Conservation (phyloP, 2,329 filamentous ascomycete genomes). For the Uncinocarpus reesii region DNA sequence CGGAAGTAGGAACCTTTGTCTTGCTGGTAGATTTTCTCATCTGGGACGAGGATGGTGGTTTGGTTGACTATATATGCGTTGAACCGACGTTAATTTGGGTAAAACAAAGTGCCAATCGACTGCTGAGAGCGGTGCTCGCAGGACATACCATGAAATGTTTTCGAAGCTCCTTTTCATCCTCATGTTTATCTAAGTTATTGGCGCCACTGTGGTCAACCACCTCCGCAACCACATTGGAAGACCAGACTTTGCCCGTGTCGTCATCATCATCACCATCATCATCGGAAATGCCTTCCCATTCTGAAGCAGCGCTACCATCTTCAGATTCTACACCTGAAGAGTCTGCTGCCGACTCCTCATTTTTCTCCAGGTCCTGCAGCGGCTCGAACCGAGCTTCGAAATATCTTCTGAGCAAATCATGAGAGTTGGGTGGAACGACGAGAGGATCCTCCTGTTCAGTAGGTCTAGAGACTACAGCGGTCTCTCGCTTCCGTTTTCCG, state of each 20-base stretch:
- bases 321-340: slow-evolving; percentile 17
- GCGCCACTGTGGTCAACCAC: slow-evolving; percentile 53
- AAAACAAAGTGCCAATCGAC: background rate
- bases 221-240: slow-evolving; percentile 39
- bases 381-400: slow-evolving; percentile 86
- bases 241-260: too few species aligned
- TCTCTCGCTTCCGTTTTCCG: slow-evolving; percentile 42
- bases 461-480: slow-evolving; percentile 24
- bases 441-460: slow-evolving; percentile 20
- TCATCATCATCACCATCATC: slow-evolving; percentile 33
- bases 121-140: background rate
- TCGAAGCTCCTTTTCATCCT: slow-evolving; percentile 57
- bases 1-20: slow-evolving; percentile 43
- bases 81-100: background rate
- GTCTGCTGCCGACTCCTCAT: slow-evolving; percentile 16
- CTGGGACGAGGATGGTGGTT: slow-evolving; percentile 38
- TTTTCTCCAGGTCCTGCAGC: slow-evolving; percentile 38
- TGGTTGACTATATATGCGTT: slow-evolving; percentile 28
- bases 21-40: slow-evolving; percentile 22
- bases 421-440: slow-evolving; percentile 43
- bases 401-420: slow-evolving; percentile 68
- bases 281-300: slow-evolving; percentile 56
- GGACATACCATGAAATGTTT: slow-evolving; percentile 65
- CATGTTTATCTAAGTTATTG: slow-evolving; percentile 30
- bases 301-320: slow-evolving; percentile 24